A percentile compares a stretch with the other conserved stretches of the same genome.
These are phyloP conservation scores for Solanum hybrid DNA, from an alignment of 305 asterid genomes.

Conservation along the genomic window DNA sequence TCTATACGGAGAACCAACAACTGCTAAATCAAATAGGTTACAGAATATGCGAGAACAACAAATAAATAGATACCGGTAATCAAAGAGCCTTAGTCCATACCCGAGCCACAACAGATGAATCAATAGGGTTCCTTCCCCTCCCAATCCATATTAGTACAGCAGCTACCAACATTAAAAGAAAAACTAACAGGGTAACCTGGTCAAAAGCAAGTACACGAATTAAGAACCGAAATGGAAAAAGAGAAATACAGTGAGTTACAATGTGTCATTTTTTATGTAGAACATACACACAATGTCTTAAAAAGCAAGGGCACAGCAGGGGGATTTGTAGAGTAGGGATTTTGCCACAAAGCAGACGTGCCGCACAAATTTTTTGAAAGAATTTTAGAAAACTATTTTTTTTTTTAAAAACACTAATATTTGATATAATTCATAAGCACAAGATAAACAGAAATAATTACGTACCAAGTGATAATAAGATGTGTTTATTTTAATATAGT, in stretches of 20 bases:
- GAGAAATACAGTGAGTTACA: constrained; percentile 7
- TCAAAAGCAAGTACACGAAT: constrained; percentile 4
- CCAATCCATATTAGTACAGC: constrained; percentile 82
- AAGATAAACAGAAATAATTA: background rate
- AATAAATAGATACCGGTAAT: background rate
- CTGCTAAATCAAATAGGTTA: background rate
- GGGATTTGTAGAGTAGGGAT: background rate
- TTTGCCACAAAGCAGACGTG: background rate
- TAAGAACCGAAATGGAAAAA: background rate
- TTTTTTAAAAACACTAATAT: background rate
- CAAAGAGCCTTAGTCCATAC: constrained; percentile 27
- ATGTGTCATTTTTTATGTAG: background rate
- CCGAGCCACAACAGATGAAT: constrained; percentile 71
- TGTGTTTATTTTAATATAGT: background rate
- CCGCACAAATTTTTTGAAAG: background rate
- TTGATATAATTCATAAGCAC: constrained; percentile 5
- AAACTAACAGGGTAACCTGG: constrained; percentile 65
- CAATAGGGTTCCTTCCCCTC: constrained; percentile 48
- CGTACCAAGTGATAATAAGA: background rate
- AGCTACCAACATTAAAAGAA: constrained; percentile 58
- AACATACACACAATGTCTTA: background rate
- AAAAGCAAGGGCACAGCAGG: background rate
- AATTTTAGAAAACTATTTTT: no score
- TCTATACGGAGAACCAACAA: background rate
- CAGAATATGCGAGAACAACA: background rate